These are phyloP conservation scores for Pseudoneurospora amorphoporcata DNA, from an alignment of 495 filamentous ascomycete genomes.

Conservation along the genomic window DNA sequence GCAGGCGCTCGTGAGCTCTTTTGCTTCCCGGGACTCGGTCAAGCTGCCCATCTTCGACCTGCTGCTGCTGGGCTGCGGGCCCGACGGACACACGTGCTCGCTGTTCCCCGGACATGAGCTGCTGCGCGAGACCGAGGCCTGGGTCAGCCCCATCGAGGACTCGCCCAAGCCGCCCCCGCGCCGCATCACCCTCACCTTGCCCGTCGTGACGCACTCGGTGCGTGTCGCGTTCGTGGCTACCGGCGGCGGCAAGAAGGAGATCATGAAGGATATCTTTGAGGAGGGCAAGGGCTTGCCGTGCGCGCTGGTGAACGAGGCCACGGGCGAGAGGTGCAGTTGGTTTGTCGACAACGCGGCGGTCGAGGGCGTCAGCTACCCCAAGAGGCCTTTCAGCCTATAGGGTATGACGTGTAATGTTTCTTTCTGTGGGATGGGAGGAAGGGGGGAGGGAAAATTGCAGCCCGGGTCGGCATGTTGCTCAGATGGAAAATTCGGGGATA, in stretches of 20 bases:
- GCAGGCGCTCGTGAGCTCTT: conserved; percentile 69
- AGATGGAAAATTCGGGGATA: not conserved
- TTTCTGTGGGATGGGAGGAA: not conserved
- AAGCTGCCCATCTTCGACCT: conserved; percentile 91
- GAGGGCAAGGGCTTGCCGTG: conserved; percentile 72
- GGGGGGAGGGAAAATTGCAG: not conserved
- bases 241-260: conserved; percentile 78
- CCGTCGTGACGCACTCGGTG: conserved; percentile 73
- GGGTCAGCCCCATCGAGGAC: conserved; percentile 84
- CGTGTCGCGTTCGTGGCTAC: conserved; percentile 87
- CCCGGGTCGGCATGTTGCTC: not conserved
- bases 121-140: conserved; percentile 78
- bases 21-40: conserved; percentile 77
- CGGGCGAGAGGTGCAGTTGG: conserved; percentile 82
- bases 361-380: conserved; percentile 72
- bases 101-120: conserved; percentile 86
- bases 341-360: conserved; percentile 80
- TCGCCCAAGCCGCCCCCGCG: conserved; percentile 88
- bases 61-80: conserved; percentile 82
- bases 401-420: not conserved
- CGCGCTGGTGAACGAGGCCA: conserved; percentile 73
- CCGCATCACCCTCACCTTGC: conserved; percentile 84
- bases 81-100: conserved; percentile 94
- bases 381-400: conserved; percentile 37
- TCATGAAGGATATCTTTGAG: conserved; percentile 84